Base-by-base conservation (phyloP, 176 grass and related monocot genomes). In the Echinochloa phyllopogon region DNA sequence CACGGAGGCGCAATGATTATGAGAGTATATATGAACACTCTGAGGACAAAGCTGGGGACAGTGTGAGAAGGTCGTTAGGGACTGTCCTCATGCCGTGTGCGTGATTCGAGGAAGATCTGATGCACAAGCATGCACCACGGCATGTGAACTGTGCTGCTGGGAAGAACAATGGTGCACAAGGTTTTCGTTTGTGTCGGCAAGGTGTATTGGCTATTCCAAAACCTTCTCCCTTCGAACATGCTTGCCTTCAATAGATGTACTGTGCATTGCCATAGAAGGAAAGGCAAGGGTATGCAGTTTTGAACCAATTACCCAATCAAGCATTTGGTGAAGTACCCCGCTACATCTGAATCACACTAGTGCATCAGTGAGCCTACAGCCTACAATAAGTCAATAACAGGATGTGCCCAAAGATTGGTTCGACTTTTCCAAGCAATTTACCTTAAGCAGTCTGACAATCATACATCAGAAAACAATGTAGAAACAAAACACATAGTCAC, bases 41-140 rank as follows among this genome's bases (percentile, higher is more conserved):
- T 36, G 73, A 20, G 16, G 56, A 74, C 25, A 66, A 24, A n/a
- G 18, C 3, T 66, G 15, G 69, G 49, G 43, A 61, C 66, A 73
- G 3, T 42, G 48, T 58, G 10, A 80, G 59, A 52, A 82, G 57
- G 55, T 38, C 84, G 76, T 59, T 89, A 88, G 36, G 66, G 81
- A 69, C 39, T 69, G 69, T 83, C 50, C 38, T 83, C 90, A 69
- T 74, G 69, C 84, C 25, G 38, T 20, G 48, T 3, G 84, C 77
- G 74, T 86, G 84, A 53, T 49, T 73, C 42, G 58, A 50, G 27
- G 84, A 71, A 43, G 84, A 36, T 74, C 58, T 78, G 48, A 7
- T 78, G 65, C 82, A 75, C 79, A 90, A 90, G 88, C 83, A 55
- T 82, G 79, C 14, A 23, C 74, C 53, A 86, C 14, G 21, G 57